Evolutionary conservation across 345 rosid species (phyloP).

Genomic region (Heritiera littoralis): DNA sequence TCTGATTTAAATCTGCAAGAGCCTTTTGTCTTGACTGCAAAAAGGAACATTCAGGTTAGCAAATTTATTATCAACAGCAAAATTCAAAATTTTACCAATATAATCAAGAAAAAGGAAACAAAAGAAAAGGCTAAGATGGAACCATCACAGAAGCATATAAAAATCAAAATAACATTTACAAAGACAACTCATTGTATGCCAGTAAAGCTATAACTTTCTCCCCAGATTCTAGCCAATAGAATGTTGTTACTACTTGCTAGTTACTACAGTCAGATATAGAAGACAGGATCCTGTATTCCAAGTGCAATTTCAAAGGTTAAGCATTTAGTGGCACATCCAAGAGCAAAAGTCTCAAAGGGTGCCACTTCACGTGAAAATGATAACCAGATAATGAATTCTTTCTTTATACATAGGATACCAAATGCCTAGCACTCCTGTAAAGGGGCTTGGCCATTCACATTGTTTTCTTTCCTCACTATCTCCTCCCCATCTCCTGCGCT

Average conservation of each 20-base stretch:
- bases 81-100: background rate
- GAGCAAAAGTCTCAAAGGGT: background rate
- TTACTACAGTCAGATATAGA: background rate
- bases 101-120: background rate
- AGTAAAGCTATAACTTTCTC: slow-evolving; percentile 1
- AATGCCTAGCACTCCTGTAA: background rate
- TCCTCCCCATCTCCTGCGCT: background rate
- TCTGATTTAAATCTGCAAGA: slow-evolving; percentile 73
- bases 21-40: slow-evolving; percentile 98
- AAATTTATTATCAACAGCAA: background rate
- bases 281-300: slow-evolving; percentile 8
- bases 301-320: background rate
- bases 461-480: background rate
- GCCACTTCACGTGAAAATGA: background rate
- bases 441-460: background rate
- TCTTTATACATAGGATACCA: background rate
- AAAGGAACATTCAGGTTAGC: slow-evolving; percentile 13
- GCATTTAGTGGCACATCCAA: background rate
- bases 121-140: background rate
- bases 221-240: background rate
- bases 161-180: background rate
- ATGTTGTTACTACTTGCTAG: background rate
- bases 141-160: background rate
- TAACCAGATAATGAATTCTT: slow-evolving; percentile 2
- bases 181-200: background rate